A percentile compares a stretch with the other conserved stretches of the same genome.
Conservation (phyloP, 106 monocot species). For the Dendrobium huoshanense region DNA sequence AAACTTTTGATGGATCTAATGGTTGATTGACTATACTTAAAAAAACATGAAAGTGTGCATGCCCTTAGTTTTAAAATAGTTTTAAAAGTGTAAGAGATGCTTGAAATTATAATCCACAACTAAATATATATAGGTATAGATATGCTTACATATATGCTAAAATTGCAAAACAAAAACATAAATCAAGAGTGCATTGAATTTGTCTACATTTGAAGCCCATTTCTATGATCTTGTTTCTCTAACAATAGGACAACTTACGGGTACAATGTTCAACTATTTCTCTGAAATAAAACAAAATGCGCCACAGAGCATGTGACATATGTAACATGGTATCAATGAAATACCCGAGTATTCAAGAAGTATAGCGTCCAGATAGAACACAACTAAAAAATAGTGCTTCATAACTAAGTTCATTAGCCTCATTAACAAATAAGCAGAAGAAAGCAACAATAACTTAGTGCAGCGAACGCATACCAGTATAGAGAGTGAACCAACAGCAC, state of each 20-base stretch:
- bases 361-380: too few relatives aligned
- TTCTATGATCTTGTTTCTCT: neutral
- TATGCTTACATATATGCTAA: too few relatives aligned
- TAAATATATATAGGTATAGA: too few relatives aligned
- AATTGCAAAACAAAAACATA: too few relatives aligned
- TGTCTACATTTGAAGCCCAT: neutral
- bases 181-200: neutral
- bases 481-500: constrained; percentile 74
- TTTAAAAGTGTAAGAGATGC: too few relatives aligned
- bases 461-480: constrained; percentile 45
- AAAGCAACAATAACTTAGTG: neutral
- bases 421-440: neutral
- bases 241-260: neutral
- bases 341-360: neutral
- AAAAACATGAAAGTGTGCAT: too few relatives aligned
- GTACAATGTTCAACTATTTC: neutral
- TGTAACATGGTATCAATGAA: neutral
- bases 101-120: too few relatives aligned
- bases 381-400: neutral
- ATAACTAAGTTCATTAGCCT: neutral
- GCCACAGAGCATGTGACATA: neutral
- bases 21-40: too few relatives aligned
- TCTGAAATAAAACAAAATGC: neutral
- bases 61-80: too few relatives aligned
- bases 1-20: too few relatives aligned